Base-by-base conservation (phyloP, 2,329 filamentous ascomycete species). In the Trichophyton rubrum region DNA sequence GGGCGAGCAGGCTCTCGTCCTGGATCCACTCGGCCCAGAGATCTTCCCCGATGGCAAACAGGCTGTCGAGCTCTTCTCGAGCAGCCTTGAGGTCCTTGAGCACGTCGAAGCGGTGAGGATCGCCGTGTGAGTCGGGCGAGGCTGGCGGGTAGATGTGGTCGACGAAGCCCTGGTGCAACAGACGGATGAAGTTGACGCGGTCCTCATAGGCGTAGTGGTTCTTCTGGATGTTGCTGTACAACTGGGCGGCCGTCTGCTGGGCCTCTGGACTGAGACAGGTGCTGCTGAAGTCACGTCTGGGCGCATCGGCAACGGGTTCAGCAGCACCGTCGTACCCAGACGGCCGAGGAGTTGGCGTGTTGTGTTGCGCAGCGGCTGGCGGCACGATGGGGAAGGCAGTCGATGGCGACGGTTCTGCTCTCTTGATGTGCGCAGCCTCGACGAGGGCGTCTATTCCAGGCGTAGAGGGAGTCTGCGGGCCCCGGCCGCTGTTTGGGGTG, bases 21-120 rank as follows among this genome's bases (percentile, higher is more conserved):
- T 82, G 77, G 49, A 86, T 79, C 77, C 83, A 85, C 62, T 84
- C 82, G 3, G 78, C 73, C 83, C 83, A 86, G 58, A 85, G 73
- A 47, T 81, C 78, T 68, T 86, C 84, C 0, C 83, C 83, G 62
- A 86, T 78, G 1, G 83, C 80, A 66, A 85, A 86, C 20, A 83
- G 78, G 59, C 80, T 79, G 65, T 83, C 80, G 79, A 86, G 83
- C 59, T 79, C 78, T 66, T 82, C 79, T 61, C 83, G 78, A 3
- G 77, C 77, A 22, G 69, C 73, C 41, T 76, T 71, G 63, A 79
- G 69, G 62, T 79, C 77, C 56, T 71, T 72, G 7, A 79, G 71
- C 4, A 79, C 68, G 61, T 79, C 77, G 62, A 78, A 79, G 4
- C 69, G 68, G 40, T 70, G 72, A 1, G 76, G 76, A 55, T 78